Conservation (phyloP, 768 basidiomycete species). For the Tylopilus felleus region DNA sequence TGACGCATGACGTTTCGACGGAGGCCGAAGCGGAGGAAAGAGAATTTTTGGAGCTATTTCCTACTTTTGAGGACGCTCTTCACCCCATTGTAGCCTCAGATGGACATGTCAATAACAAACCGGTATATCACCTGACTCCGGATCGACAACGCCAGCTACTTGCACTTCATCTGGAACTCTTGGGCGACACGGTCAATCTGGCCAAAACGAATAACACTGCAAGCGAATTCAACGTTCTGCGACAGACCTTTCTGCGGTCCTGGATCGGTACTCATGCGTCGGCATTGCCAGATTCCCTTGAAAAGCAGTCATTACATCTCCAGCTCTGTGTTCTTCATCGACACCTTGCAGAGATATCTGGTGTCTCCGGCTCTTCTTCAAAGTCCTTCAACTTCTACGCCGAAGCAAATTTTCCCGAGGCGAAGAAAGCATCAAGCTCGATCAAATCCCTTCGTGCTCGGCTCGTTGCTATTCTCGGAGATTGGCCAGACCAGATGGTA, state of each 20-base stretch:
- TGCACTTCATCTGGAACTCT: slow-evolving; percentile 47
- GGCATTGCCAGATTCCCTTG: slow-evolving; percentile 43
- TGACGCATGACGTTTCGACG: slow-evolving; percentile 49
- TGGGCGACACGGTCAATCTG: slow-evolving; percentile 18
- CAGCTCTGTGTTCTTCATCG: slow-evolving; percentile 50
- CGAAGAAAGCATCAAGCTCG: slow-evolving; percentile 54
- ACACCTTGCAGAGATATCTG: slow-evolving; percentile 34
- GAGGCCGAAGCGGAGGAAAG: slow-evolving; percentile 79
- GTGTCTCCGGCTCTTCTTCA: slow-evolving; percentile 11
- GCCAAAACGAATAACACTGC: background rate
- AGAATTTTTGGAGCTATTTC: slow-evolving; percentile 85
- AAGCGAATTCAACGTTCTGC: slow-evolving; percentile 32
- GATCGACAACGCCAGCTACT: slow-evolving; percentile 37
- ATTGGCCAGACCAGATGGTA: slow-evolving; percentile 99
- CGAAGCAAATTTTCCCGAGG: slow-evolving; percentile 72
- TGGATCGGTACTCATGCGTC: slow-evolving; percentile 31
- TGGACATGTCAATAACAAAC: background rate
- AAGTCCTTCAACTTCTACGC: slow-evolving; percentile 70
- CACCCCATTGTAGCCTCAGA: slow-evolving; percentile 19
- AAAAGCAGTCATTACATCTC: slow-evolving; percentile 47
- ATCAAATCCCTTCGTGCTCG: slow-evolving; percentile 50
- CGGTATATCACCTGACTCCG: slow-evolving; percentile 28
- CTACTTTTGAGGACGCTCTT: slow-evolving; percentile 67
- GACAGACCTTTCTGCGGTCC: slow-evolving; percentile 32
- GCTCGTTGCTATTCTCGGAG: slow-evolving; percentile 54